Percentiles rank a stretch among this genome's conserved stretches.
Conservation (phyloP, 23 red algal genomes). For the Agarophyton chilense region DNA sequence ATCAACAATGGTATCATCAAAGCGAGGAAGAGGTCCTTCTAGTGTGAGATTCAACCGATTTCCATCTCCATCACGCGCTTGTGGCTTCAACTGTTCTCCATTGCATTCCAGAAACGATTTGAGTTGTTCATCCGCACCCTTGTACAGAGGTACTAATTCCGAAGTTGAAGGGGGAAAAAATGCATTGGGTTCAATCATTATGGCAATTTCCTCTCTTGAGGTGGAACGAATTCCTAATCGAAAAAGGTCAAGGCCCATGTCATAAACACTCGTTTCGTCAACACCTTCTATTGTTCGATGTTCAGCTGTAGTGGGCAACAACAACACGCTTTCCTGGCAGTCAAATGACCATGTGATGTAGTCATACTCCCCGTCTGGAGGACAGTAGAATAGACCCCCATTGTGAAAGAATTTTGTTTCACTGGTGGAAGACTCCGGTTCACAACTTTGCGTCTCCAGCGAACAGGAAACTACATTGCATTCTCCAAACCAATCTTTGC, state of each 20-base stretch:
- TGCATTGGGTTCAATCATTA: background rate
- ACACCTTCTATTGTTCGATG: background rate
- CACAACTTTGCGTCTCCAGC: background rate
- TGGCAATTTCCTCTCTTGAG: background rate
- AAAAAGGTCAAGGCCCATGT: background rate
- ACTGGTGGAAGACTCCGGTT: background rate
- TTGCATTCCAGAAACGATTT: background rate
- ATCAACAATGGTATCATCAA: background rate
- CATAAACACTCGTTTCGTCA: background rate
- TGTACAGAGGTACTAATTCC: background rate
- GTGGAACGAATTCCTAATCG: background rate
- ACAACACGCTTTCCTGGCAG: background rate
- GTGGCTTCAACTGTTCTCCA: background rate
- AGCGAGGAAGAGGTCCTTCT: background rate
- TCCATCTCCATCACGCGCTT: background rate
- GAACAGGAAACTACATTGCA: background rate
- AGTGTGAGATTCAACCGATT: background rate
- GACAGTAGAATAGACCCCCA: background rate
- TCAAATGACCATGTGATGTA: background rate
- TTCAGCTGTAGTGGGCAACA: background rate
- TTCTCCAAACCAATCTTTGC: background rate
- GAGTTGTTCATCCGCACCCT: background rate
- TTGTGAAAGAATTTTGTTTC: constrained; percentile 3
- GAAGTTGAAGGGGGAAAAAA: background rate
- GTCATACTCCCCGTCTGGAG: constrained; percentile 2